Evolutionary conservation across 129 eudicot species (phyloP).

Genomic region (Chrysanthemum lavandulifolium): DNA sequence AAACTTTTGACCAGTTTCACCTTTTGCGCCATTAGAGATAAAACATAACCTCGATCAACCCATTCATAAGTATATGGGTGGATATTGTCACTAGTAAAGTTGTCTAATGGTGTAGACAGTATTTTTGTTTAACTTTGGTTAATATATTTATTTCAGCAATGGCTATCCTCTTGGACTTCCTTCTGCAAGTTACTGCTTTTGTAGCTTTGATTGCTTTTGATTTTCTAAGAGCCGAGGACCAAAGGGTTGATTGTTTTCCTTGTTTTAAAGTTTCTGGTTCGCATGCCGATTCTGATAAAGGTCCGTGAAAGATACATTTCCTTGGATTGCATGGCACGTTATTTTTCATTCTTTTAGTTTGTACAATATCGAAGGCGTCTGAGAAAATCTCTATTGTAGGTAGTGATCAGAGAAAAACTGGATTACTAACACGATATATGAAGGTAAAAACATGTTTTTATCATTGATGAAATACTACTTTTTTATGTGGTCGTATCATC

Average conservation of each 20-base stretch:
- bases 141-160: slow-evolving; percentile 56
- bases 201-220: slow-evolving; percentile 90
- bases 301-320: slow-evolving; percentile 35
- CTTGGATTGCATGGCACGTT: background rate
- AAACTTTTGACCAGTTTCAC: too few species aligned
- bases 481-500: slow-evolving; percentile 16
- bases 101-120: background rate
- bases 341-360: slow-evolving; percentile 15
- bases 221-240: slow-evolving; percentile 85
- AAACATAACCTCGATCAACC: background rate
- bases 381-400: slow-evolving; percentile 42
- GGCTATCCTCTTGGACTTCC: slow-evolving; percentile 97
- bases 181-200: slow-evolving; percentile 98
- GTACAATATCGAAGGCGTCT: slow-evolving; percentile 17
- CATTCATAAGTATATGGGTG: background rate
- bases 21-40: background rate
- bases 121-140: slow-evolving; percentile 20
- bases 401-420: slow-evolving; percentile 54
- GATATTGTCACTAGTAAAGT: background rate
- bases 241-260: slow-evolving; percentile 92
- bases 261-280: slow-evolving; percentile 62
- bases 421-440: slow-evolving; percentile 88
- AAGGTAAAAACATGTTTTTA: slow-evolving; percentile 50
- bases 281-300: slow-evolving; percentile 58
- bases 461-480: slow-evolving; percentile 6